Percentiles rank a stretch among this genome's conserved stretches.
phyloP scores from a whole-genome alignment of 2,329 filamentous ascomycete genomes.

The Magnaporthiopsis incrustans region DNA sequence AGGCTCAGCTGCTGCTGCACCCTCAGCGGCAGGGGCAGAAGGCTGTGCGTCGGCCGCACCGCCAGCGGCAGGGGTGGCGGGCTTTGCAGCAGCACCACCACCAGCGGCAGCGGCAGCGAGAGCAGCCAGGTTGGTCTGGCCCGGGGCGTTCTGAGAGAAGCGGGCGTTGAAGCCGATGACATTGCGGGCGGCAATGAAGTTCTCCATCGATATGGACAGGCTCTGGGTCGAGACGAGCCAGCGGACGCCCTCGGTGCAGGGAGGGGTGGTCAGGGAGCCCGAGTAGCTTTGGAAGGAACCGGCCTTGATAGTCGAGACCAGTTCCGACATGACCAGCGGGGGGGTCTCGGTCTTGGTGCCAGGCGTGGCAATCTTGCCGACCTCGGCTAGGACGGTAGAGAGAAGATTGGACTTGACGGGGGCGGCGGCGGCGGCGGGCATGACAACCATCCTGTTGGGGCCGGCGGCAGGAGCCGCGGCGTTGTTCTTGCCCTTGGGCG shows the following conservation, averaged over 20 bases:
- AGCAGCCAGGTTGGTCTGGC: constrained; percentile 28
- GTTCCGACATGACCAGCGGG: constrained; percentile 35
- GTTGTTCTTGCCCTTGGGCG: constrained; percentile 18
- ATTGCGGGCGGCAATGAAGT: constrained; percentile 30
- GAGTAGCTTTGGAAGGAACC: constrained; percentile 35
- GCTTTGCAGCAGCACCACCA: no score
- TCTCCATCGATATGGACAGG: constrained; percentile 27
- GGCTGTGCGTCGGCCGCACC: background rate
- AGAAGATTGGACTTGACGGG: constrained; percentile 30
- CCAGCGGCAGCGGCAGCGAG: background rate
- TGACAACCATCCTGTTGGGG: constrained; percentile 21
- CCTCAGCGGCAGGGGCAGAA: background rate
- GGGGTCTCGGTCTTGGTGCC: constrained; percentile 31
- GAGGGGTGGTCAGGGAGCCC: constrained; percentile 41
- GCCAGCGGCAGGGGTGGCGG: background rate
- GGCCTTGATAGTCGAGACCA: constrained; percentile 27
- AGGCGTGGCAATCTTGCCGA: constrained; percentile 32
- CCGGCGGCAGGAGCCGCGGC: background rate
- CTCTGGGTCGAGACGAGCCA: constrained; percentile 40
- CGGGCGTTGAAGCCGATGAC: constrained; percentile 41
- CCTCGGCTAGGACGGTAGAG: constrained; percentile 36
- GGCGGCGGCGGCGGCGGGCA: constrained; percentile 33
- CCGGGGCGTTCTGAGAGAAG: constrained; percentile 34
- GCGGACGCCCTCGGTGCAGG: constrained; percentile 37
- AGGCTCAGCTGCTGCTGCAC: background rate